A percentile compares a stretch with the other conserved stretches of the same genome.
These are phyloP conservation scores for Globisporangium nodosum DNA, from an alignment of 352 stramenopile species.

Conservation along the genomic window DNA sequence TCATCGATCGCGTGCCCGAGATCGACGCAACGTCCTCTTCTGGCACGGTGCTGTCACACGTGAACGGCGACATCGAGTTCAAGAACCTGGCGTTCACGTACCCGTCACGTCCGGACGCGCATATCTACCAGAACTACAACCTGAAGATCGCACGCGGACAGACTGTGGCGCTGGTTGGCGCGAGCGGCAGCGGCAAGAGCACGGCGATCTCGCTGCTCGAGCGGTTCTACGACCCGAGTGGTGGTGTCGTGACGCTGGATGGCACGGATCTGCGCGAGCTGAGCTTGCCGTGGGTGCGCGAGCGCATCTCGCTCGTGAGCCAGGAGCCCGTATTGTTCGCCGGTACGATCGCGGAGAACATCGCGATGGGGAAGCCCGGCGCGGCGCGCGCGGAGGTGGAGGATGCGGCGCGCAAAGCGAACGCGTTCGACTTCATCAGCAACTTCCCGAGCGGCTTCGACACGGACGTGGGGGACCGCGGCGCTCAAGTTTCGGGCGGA, in stretches of 20 bases:
- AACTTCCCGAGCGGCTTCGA: conserved; percentile 82
- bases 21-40: conserved; percentile 5
- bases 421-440: conserved; percentile 49
- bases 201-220: background rate
- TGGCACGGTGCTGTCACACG: background rate
- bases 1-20: conserved; percentile 38
- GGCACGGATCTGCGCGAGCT: conserved; percentile 55
- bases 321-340: background rate
- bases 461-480: conserved; percentile 75
- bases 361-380: conserved; percentile 30
- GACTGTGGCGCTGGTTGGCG: conserved; percentile 45
- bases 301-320: conserved; percentile 79
- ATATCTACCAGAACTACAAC: conserved; percentile 36
- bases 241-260: conserved; percentile 18
- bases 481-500: conserved; percentile 19
- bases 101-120: conserved; percentile 35
- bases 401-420: conserved; percentile 27
- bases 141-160: conserved; percentile 35
- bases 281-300: conserved; percentile 55
- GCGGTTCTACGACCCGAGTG: background rate
- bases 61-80: conserved; percentile 71
- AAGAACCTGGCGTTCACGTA: conserved; percentile 63
- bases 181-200: conserved; percentile 2
- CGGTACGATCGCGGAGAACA: conserved; percentile 11
- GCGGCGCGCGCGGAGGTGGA: conserved; percentile 18